Base-by-base conservation (phyloP, 345 rosid species). In the Mercurialis annua region DNA sequence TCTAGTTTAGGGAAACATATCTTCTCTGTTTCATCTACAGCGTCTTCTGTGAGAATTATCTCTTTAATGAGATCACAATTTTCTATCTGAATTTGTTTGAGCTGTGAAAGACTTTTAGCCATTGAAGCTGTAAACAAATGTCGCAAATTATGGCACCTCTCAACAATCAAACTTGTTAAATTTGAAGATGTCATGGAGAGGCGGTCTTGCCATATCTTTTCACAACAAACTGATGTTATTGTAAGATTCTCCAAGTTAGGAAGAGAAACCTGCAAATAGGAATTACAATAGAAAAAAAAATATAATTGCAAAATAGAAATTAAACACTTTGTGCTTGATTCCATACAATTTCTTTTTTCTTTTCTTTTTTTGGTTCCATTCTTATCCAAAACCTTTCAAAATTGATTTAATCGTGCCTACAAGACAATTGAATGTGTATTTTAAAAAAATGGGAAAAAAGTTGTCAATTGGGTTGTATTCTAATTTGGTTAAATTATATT, bases 191-290 rank as follows among this genome's bases (percentile, higher is more conserved):
- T 27, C 27, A 3, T 6, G 16, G 36, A 16, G 18, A 26, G 20
- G 1, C 27, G 40, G 42, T 31, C 62, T 17, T 55, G 29, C 71
- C 71, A 67, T 67, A 67, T 2, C 62, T 23, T 55, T 14, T 67
- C 71, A 5, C 30, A 18, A 17, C 17, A n/a, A 8, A 67, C 43
- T n/a, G 54, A 67, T 0, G 12, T 15, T 51, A 55, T 33, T 5
- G 16, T 1, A 9, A 66, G 5, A 2, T 53, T 23, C 50, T 24
- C 16, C 62, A 66, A 27, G 14, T 40, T 69, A 20, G 66, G 73
- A 17, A 49, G 50, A 17, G 23, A 18, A 26, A 69, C 34, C 73
- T 61, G 72, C 65, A 20, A 9, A 54, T 54, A 24, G 4, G 40
- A 36, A 18, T 3, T 20, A n/a, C n/a, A n/a, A n/a, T 26, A 50